Base-by-base conservation (phyloP, 108 stramenopile species). In the Parmales sp. region DNA sequence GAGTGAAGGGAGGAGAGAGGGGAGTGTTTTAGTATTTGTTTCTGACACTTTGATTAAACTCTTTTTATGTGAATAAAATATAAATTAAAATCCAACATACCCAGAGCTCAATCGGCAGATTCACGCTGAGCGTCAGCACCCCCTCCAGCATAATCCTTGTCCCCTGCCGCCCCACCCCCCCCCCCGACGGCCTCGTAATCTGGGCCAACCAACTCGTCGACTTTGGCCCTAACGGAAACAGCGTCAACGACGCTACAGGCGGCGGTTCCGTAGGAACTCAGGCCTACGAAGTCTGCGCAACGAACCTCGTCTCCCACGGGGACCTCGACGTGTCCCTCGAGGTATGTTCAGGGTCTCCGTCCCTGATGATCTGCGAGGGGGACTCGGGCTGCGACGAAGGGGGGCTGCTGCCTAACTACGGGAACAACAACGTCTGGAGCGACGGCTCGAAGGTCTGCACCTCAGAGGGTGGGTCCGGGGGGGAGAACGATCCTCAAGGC, bases 281-380 rank as follows among this genome's bases (percentile, higher is more conserved):
- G 16, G 16, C 11, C 16, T 60, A 60, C 54, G 54, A 60, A 34
- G 3, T 60, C 16, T 60, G 54, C 54, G 54, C 31, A 3, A 6
- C 29, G 1, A 34, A 60, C 54, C 20, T 60, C n/a, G 31, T 60
- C 0, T 28, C 26, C 3, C 29, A 34, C 31, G 54, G 54, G 16
- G 13, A 34, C 28, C 28, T 60, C 2, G 54, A 60, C 54, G 54
- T 60, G 31, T 34, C 29, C 28, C 28, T 60, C 2, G 54, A 60
- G 26, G 20, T 34, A 3, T 60, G 54, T 20, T 34, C 31, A 28
- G 54, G 54, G n/a, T 34, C 29, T 34, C 20, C 36, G 29, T 11
- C 13, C 31, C 54, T 60, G 31, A 3, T 11, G 28, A 60, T 60
- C 54, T 60, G 54, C 54, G 54, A 60, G 31, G 54, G 54, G 16